A percentile compares a stretch with the other conserved stretches of the same genome.
phyloP scores from a whole-genome alignment of 148 eudicot species.

The Vaccinium vitisidaea region DNA sequence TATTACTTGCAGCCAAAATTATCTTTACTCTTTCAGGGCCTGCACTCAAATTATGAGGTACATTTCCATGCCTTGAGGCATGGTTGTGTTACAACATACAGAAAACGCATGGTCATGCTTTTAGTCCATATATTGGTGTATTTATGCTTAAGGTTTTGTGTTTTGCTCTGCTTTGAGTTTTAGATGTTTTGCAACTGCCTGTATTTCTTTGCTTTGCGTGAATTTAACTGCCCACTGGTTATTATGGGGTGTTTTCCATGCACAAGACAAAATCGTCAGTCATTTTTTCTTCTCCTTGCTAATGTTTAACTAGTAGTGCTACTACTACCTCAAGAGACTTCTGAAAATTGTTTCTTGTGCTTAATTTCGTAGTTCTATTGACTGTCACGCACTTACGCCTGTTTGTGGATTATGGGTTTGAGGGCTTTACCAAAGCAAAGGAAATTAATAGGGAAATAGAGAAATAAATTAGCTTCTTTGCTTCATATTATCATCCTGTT shows the following conservation, averaged over 20 bases:
- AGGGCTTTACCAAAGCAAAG: slow-evolving; percentile 5
- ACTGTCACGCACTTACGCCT: neutral
- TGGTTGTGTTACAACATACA: neutral
- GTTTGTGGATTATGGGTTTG: neutral
- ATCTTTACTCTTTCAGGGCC: neutral
- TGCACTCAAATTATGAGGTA: neutral
- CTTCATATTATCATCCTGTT: neutral
- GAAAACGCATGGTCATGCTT: neutral
- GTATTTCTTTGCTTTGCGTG: neutral
- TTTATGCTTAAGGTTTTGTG: neutral
- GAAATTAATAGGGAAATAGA: neutral
- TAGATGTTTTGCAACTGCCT: neutral
- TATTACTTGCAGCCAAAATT: neutral
- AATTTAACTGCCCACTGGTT: neutral
- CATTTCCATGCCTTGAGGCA: slow-evolving; percentile 8
- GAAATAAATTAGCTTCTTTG: neutral
- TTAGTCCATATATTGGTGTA: neutral
- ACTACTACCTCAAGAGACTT: neutral
- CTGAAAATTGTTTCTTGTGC: neutral
- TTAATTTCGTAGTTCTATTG: neutral
- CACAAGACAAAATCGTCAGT: neutral
- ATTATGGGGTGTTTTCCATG: neutral
- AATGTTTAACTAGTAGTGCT: slow-evolving; percentile 3
- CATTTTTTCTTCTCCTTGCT: neutral
- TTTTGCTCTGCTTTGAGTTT: neutral